Evolutionary conservation across 164 flowering plant species (phyloP).

Genomic region (Macadamia tetraphylla): DNA sequence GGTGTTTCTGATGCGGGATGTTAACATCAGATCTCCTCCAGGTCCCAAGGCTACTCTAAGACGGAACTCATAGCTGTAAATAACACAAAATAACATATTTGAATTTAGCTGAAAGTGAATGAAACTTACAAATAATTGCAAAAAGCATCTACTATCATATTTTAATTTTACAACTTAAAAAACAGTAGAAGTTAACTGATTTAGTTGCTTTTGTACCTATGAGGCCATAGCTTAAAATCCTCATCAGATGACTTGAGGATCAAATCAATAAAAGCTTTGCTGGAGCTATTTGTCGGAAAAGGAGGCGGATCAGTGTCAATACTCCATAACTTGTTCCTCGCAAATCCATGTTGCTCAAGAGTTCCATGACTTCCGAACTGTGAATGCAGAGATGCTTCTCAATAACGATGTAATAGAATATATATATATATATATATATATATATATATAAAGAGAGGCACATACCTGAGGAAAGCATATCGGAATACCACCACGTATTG

Average conservation of each 20-base stretch:
- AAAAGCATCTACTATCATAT: neutral
- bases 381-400: slow-evolving; percentile 16
- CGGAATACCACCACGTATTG: slow-evolving; percentile 96
- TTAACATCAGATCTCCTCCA: slow-evolving; percentile 78
- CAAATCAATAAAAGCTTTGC: slow-evolving; percentile 65
- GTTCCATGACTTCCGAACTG: slow-evolving; percentile 70
- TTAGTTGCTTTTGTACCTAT: slow-evolving; percentile 43
- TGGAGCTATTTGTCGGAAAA: slow-evolving; percentile 41
- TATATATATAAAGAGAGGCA: slow-evolving; percentile 11
- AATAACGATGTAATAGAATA: slow-evolving; percentile 1
- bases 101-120: slow-evolving; percentile 6
- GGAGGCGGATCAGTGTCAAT: slow-evolving; percentile 82
- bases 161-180: neutral
- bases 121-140: neutral
- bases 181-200: neutral
- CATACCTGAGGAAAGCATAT: slow-evolving; percentile 95
- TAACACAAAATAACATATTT: slow-evolving; percentile 6
- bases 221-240: slow-evolving; percentile 81
- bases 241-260: slow-evolving; percentile 77
- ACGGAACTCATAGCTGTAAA: slow-evolving; percentile 72
- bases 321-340: slow-evolving; percentile 83
- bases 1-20: slow-evolving; percentile 82
- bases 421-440: slow-evolving; percentile 3
- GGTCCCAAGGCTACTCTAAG: slow-evolving; percentile 68
- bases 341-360: slow-evolving; percentile 91